Evolutionary conservation across 257 asterid species (phyloP).

Genomic region (Nicotiana benthamiana): DNA sequence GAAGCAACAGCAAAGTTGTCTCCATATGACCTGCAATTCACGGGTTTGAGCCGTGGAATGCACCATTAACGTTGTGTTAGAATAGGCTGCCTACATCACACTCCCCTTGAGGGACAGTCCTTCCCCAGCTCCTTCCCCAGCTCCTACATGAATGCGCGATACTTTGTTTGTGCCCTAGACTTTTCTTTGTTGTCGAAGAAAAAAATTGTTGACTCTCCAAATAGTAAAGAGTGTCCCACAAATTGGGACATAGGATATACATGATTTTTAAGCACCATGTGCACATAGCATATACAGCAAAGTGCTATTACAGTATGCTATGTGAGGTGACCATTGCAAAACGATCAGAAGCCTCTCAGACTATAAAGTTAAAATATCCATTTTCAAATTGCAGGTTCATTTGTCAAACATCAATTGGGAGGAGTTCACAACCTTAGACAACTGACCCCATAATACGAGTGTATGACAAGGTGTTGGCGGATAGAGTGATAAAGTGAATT

Average conservation of each 20-base stretch:
- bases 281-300: background rate
- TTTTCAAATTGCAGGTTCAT: background rate
- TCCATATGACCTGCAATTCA: too few relatives aligned
- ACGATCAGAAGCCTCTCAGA: background rate
- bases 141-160: too few relatives aligned
- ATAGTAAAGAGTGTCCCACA: background rate
- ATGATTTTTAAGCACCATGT: background rate
- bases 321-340: background rate
- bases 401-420: background rate
- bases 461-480: background rate
- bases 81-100: too few relatives aligned
- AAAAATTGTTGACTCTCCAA: background rate
- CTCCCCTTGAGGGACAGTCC: too few relatives aligned
- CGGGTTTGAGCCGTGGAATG: too few relatives aligned
- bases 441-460: background rate
- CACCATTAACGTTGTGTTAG: too few relatives aligned
- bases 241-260: background rate
- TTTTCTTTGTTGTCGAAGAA: background rate
- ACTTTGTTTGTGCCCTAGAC: too few relatives aligned
- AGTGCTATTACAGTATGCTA: background rate
- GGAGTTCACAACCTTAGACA: background rate
- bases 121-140: too few relatives aligned
- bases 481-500: conserved; percentile 1
- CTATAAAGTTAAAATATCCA: background rate
- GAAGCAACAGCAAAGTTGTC: too few relatives aligned